Conservation (phyloP, 768 basidiomycete genomes). For the Pisolithus tinctorius region DNA sequence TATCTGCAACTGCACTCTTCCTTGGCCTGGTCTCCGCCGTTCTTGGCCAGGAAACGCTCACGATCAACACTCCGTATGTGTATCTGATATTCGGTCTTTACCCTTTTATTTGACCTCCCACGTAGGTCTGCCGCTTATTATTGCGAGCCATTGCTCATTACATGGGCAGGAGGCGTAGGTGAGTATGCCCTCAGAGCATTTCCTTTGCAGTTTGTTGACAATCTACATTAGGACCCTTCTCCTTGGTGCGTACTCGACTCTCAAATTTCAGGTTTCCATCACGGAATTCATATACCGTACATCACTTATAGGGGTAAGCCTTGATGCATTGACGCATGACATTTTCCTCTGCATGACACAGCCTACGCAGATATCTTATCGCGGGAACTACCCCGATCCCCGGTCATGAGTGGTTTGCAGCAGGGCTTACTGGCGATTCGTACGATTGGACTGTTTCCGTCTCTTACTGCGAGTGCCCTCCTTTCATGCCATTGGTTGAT, state of each 20-base stretch:
- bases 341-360: not conserved
- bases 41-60: not conserved
- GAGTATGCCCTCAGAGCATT: not conserved
- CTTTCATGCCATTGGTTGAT: not conserved
- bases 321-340: not conserved
- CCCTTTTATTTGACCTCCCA: not conserved
- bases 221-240: not conserved
- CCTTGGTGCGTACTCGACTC: not conserved
- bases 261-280: not conserved
- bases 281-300: not conserved
- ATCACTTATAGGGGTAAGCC: not conserved
- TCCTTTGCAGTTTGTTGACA: not conserved
- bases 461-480: not conserved
- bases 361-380: not conserved
- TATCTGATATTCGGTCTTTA: not conserved
- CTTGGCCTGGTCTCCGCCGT: not conserved
- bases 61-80: not conserved
- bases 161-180: not conserved
- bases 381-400: not conserved
- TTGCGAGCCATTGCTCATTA: not conserved
- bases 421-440: not conserved
- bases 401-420: not conserved
- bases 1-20: not conserved
- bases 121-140: not conserved
- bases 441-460: not conserved